A percentile compares a stretch with the other conserved stretches of the same genome.
phyloP scores from a whole-genome alignment of 768 basidiomycete genomes.

The Trametes coccinea region DNA sequence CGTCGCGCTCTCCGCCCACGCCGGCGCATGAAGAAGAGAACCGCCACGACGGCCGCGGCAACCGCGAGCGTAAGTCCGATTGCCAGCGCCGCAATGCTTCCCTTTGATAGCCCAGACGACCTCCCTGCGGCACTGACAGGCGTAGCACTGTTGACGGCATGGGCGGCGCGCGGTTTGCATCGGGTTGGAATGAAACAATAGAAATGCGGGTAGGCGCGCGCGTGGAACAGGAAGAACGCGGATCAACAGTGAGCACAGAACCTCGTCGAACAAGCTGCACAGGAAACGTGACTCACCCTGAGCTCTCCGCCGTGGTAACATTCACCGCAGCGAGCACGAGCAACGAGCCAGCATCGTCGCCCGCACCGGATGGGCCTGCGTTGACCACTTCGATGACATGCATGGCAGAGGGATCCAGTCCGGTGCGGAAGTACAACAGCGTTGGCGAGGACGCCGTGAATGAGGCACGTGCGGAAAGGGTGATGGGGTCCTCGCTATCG shows the following conservation, averaged over 20 bases:
- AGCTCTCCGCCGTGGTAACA: constrained; percentile 42
- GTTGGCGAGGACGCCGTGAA: constrained; percentile 52
- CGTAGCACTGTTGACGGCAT: constrained; percentile 20
- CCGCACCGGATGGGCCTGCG: constrained; percentile 39
- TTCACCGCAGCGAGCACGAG: constrained; percentile 50
- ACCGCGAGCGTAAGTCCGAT: constrained; percentile 57
- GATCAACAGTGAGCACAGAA: constrained; percentile 2
- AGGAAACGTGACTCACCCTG: constrained; percentile 34
- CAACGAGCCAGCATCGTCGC: constrained; percentile 30
- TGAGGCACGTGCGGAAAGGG: constrained; percentile 42
- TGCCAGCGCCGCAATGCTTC: constrained; percentile 67
- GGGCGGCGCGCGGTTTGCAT: constrained; percentile 7
- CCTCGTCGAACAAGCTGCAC: background rate
- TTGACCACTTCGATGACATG: constrained; percentile 62
- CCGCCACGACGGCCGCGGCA: constrained; percentile 45
- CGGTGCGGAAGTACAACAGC: constrained; percentile 64
- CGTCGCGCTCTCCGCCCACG: constrained; percentile 34
- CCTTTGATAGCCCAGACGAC: constrained; percentile 40
- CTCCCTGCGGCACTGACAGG: constrained; percentile 14
- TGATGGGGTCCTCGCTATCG: constrained; percentile 35
- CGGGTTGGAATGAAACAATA: background rate
- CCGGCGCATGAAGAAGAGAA: constrained; percentile 33
- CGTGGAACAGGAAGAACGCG: constrained; percentile 3
- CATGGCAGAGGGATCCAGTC: constrained; percentile 48
- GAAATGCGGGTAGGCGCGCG: background rate